These are phyloP conservation scores for Immersiella caudata DNA, from an alignment of 495 filamentous ascomycete genomes.

Conservation along the genomic window DNA sequence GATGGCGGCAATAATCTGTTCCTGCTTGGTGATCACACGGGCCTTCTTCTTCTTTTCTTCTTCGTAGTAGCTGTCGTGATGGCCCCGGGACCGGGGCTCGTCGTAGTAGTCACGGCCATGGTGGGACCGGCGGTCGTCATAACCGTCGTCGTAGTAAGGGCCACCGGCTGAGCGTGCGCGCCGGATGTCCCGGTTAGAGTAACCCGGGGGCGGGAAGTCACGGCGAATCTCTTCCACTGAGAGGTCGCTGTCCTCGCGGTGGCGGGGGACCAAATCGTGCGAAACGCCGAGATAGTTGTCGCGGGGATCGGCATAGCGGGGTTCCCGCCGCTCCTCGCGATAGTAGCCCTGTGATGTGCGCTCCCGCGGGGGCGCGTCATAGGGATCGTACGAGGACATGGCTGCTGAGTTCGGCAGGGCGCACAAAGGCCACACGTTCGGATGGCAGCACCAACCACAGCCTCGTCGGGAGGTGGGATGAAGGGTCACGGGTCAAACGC, in stretches of 20 bases:
- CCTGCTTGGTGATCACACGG: slow-evolving; percentile 56
- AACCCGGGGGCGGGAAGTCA: slow-evolving; percentile 66
- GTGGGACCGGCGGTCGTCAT: slow-evolving; percentile 45
- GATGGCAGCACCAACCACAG: background rate
- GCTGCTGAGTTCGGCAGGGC: slow-evolving; percentile 5
- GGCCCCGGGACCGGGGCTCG: slow-evolving; percentile 41
- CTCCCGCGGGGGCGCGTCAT: slow-evolving; percentile 47
- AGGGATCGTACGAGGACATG: slow-evolving; percentile 55
- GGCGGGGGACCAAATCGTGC: slow-evolving; percentile 57
- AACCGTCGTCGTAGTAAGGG: slow-evolving; percentile 47
- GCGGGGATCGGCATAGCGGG: slow-evolving; percentile 53
- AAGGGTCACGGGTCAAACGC: background rate
- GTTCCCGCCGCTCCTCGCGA: slow-evolving; percentile 50
- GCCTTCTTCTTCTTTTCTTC: slow-evolving; percentile 52
- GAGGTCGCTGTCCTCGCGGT: slow-evolving; percentile 60
- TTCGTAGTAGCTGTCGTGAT: slow-evolving; percentile 41
- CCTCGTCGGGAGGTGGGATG: background rate
- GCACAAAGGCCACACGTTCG: background rate
- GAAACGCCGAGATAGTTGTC: slow-evolving; percentile 52
- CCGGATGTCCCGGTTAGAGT: slow-evolving; percentile 53
- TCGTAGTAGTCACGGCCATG: slow-evolving; percentile 45
- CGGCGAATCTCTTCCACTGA: slow-evolving; percentile 69
- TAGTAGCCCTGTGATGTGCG: slow-evolving; percentile 47
- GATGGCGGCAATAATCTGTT: slow-evolving; percentile 61
- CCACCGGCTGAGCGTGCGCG: slow-evolving; percentile 56